Evolutionary conservation across 352 stramenopile species (phyloP), one percentile per base, ranked within the genome.

Genomic region (Pythium brachiatum): DNA sequence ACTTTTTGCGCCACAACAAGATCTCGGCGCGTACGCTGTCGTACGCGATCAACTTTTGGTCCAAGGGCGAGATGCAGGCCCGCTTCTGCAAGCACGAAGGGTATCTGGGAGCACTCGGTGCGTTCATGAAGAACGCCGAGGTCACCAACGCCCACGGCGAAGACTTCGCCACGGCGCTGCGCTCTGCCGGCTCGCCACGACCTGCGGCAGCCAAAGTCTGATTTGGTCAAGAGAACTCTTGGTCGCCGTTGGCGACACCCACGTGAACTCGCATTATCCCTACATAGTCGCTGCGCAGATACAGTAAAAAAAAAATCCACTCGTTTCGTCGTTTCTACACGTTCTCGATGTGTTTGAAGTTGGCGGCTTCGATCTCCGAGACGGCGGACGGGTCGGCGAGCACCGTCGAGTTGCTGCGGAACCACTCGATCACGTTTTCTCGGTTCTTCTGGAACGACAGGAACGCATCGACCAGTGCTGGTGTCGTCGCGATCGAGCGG

Each of bases 11-110:
- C 23, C 92, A 99, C 73, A 99, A 99, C 78, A 91, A 96, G 41
- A 98, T 99, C 72, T 98, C 87, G 34, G 92, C 77, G 25, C 80
- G 87, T 34, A 93, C 88, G 57, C 80, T 99, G 27, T 83, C 96
- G 41, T 98, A 96, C 62, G 94, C 95, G 36, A 99, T 99, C 73
- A 90, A 98, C 62, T 99, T 99, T 78, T 99, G 97, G 98, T 99
- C 94, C 26, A 95, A 97, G 54, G 97, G 97, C 48, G 69, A 73
- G 23, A 96, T 96, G 75, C 81, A 97, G 57, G 90, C 90, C 11
- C 83, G 92, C 16, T 99, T 99, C 65, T 96, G 97, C 66, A 93
- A 97, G 71, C 96, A 99, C 68, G 96, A 99, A 83, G 97, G 97
- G 0, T 99, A 99, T 73, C 93, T 99, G 46, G 97, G 97, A 7